A percentile compares a stretch with the other conserved stretches of the same genome.
Conservation (phyloP, 2,329 filamentous ascomycete genomes). For the Neofusicoccum laricinum region DNA sequence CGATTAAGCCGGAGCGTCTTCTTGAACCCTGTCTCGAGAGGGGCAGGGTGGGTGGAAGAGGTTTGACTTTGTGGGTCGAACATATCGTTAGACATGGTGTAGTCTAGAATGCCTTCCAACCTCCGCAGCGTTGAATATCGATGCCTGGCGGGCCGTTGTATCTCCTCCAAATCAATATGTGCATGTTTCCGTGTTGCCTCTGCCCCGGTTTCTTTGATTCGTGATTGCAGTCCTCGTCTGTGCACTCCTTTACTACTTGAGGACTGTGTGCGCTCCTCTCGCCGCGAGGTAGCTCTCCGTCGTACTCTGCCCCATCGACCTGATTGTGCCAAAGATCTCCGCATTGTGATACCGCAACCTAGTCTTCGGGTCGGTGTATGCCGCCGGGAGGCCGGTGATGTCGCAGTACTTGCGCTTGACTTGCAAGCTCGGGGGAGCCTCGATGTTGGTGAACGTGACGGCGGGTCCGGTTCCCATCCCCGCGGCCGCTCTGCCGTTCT, state of each 20-base stretch:
- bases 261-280: constrained; percentile 84
- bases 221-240: neutral
- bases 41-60: constrained; percentile 77
- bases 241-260: constrained; percentile 69
- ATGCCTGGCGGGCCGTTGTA: neutral
- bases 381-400: constrained; percentile 85
- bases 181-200: neutral
- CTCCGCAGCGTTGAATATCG: neutral
- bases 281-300: constrained; percentile 88
- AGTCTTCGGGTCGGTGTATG: constrained; percentile 94
- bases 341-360: constrained; percentile 87
- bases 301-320: constrained; percentile 74
- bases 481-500: constrained; percentile 50
- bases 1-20: constrained; percentile 99
- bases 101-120: neutral
- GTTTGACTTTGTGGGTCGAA: constrained; percentile 95
- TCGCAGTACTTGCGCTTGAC: constrained; percentile 89
- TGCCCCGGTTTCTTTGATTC: neutral
- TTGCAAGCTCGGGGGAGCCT: constrained; percentile 82
- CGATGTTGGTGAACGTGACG: constrained; percentile 94
- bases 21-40: constrained; percentile 80
- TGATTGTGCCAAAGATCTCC: constrained; percentile 84
- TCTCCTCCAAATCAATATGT: neutral
- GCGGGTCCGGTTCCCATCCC: constrained; percentile 51
- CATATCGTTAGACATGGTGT: constrained; percentile 44